Evolutionary conservation across 495 filamentous ascomycete species (phyloP), one percentile per base, ranked within the genome.

Genomic region (Hypoxylon intermedium): DNA sequence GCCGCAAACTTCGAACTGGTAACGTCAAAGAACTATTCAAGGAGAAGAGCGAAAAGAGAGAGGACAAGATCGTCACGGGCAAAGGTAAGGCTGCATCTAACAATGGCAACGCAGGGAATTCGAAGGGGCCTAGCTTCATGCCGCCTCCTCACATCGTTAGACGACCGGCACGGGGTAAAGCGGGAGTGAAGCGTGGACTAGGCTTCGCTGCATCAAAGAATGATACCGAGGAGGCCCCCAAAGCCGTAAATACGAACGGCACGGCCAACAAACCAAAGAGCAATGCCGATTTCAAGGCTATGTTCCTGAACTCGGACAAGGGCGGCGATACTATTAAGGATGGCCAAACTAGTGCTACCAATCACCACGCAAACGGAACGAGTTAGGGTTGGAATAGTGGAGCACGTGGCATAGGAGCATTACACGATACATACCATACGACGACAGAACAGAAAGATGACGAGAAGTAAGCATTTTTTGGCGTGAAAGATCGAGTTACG

Each of bases 241-340:
- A n/a, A n/a, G n/a, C n/a, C n/a, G n/a, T n/a, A n/a, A n/a, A n/a
- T n/a, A n/a, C n/a, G n/a, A n/a, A n/a, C n/a, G n/a, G n/a, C n/a
- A n/a, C n/a, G n/a, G n/a, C n/a, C n/a, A n/a, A n/a, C n/a, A n/a
- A 68, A 46, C 79, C 72, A 52, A 93, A 92, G 82, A 92, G 82
- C 69, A 96, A 97, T 77, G 88, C 87, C 44, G 92, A 96, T 76
- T 96, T 96, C 75, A 90, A 87, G 67, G 84, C 83, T 31, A 84
- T 96, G 86, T 86, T 93, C 65, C 51, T 86, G 28, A 60, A 52
- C 12, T 19, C 64, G 9, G 65, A 51, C 15, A 63, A 57, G n/a
- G 56, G 56, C 13, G 23, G 18, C 20, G 23, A 36, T 31, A 26
- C 15, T 5, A 33, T 24, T 3, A 57, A 56, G 42, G 60, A 57